Conservation (phyloP, 371 early-diverging fungal species). For the Coemansia sp. region DNA sequence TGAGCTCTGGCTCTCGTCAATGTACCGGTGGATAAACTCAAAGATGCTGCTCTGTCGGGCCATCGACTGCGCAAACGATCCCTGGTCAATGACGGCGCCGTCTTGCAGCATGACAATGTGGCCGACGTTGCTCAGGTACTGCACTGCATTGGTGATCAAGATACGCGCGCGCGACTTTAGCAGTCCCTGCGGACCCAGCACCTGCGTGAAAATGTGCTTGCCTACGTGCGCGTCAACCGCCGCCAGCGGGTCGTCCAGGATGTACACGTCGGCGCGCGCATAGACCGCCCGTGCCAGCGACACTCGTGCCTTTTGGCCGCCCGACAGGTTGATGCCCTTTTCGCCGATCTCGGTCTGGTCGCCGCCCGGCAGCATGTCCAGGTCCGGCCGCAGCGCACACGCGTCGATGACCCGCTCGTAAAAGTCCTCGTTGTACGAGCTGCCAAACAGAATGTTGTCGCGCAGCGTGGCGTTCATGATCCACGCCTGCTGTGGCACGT, state of each 20-base stretch:
- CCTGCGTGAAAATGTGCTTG: conserved; percentile 76
- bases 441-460: conserved; percentile 92
- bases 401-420: conserved; percentile 65
- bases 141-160: conserved; percentile 87
- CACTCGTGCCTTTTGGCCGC: conserved; percentile 79
- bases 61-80: conserved; percentile 69
- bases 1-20: conserved; percentile 43
- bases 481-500: conserved; percentile 92
- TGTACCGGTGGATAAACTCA: conserved; percentile 43
- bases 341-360: conserved; percentile 74
- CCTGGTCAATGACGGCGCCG: conserved; percentile 76
- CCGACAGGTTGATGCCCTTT: conserved; percentile 84
- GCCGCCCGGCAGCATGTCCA: conserved; percentile 74
- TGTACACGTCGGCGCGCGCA: conserved; percentile 76
- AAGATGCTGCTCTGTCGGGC: conserved; percentile 57
- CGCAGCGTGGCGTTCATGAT: conserved; percentile 55
- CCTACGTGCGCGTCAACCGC: conserved; percentile 90
- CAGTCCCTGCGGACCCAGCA: conserved; percentile 80
- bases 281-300: conserved; percentile 86
- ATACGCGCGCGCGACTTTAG: conserved; percentile 77
- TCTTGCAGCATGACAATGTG: conserved; percentile 59
- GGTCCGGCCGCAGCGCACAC: conserved; percentile 68
- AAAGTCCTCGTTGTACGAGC: conserved; percentile 66
- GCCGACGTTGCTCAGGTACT: conserved; percentile 71
- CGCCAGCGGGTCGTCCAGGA: conserved; percentile 76